Percentiles rank a stretch among this genome's conserved stretches.
Conservation (phyloP, 1,284 basidiomycete genomes). For the Boletus putidus region DNA sequence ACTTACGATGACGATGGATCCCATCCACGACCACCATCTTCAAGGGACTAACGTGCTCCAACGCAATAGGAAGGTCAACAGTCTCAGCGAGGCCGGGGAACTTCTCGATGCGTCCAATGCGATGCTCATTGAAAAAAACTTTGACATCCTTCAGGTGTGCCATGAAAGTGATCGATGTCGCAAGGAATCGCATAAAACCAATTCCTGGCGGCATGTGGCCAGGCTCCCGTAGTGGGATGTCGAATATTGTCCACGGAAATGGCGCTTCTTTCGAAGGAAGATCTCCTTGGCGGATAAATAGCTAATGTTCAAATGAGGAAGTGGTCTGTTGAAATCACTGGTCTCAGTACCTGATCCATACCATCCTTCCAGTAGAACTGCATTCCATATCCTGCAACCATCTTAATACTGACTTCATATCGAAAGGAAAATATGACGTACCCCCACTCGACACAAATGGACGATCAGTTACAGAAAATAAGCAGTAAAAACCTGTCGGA, state of each 20-base stretch:
- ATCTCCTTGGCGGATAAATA: conserved; percentile 76
- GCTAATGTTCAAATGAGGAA: conserved; percentile 39
- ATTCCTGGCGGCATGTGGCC: conserved; percentile 80
- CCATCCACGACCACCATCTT: conserved; percentile 23
- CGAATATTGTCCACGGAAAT: conserved; percentile 83
- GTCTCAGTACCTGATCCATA: conserved; percentile 65
- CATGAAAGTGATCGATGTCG: conserved; percentile 96
- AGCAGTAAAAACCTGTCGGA: conserved; percentile 67
- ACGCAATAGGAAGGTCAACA: conserved; percentile 49
- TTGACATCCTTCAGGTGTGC: conserved; percentile 73
- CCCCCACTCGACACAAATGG: conserved; percentile 91
- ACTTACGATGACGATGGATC: conserved; percentile 23
- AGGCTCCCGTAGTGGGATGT: conserved; percentile 87
- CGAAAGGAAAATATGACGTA: conserved; percentile 30
- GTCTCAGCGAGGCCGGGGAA: conserved; percentile 57
- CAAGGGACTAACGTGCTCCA: conserved; percentile 13
- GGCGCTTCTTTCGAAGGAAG: conserved; percentile 47
- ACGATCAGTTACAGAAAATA: conserved; percentile 87
- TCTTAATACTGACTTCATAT: not conserved
- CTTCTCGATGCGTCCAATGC: conserved; percentile 78
- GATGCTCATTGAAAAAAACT: conserved; percentile 77
- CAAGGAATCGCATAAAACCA: conserved; percentile 87
- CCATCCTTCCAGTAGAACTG: conserved; percentile 97
- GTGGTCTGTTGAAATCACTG: not conserved
- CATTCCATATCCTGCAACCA: conserved; percentile 79